A percentile compares a stretch with the other conserved stretches of the same genome.
Evolutionary conservation across 129 eudicot genomes (phyloP).

Genomic region (Chrysanthemum seticuspe): DNA sequence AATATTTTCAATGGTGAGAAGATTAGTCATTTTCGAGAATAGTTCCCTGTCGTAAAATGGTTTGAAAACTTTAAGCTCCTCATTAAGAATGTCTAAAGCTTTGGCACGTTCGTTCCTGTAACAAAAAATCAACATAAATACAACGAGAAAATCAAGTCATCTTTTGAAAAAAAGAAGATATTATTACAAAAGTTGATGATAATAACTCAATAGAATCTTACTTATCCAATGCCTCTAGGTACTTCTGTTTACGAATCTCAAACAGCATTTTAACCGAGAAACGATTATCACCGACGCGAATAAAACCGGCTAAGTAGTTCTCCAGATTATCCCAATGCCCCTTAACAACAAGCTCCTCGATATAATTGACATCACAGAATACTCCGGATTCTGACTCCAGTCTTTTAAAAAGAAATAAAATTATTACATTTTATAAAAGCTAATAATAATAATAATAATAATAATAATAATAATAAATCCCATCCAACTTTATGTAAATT

Average conservation of each 20-base stretch:
- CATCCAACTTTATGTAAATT: too few relatives aligned
- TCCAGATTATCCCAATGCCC: slow-evolving; percentile 64
- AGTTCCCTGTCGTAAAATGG: too few relatives aligned
- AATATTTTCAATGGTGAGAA: too few relatives aligned
- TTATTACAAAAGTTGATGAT: neutral
- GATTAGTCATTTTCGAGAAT: too few relatives aligned
- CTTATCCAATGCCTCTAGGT: slow-evolving; percentile 63
- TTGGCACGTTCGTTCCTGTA: too few relatives aligned
- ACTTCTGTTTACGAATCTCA: slow-evolving; percentile 64
- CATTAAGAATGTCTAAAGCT: too few relatives aligned
- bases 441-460: neutral
- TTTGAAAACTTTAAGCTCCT: too few relatives aligned
- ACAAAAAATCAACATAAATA: too few relatives aligned
- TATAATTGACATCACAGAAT: slow-evolving; percentile 42
- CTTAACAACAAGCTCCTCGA: slow-evolving; percentile 49
- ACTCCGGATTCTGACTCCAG: slow-evolving; percentile 62
- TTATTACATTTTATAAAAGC: neutral
- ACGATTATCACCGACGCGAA: slow-evolving; percentile 43
- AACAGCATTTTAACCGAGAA: slow-evolving; percentile 50
- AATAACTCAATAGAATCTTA: neutral
- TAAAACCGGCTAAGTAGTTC: slow-evolving; percentile 50
- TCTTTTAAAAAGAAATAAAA: slow-evolving; percentile 35
- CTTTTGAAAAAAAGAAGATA: neutral
- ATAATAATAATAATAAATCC: neutral
- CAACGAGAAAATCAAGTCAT: too few relatives aligned